These are phyloP conservation scores for Aspergillus sergii DNA, from an alignment of 2,329 filamentous ascomycete genomes.

Conservation along the genomic window DNA sequence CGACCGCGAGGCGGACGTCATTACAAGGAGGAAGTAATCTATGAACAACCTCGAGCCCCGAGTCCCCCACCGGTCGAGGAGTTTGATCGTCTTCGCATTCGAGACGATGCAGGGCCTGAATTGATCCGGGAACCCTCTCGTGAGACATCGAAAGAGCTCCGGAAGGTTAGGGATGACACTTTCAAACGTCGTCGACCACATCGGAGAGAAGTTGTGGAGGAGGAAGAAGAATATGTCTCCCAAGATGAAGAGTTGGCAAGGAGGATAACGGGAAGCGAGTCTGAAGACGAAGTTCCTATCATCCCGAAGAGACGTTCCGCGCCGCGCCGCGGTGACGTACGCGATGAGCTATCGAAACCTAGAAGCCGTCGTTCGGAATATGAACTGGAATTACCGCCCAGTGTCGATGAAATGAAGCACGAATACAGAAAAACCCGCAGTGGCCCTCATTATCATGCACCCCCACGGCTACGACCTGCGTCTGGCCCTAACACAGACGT, in stretches of 20 bases:
- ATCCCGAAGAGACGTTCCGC: conserved; percentile 7
- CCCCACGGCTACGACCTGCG: conserved; percentile 13
- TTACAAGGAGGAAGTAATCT: conserved; percentile 30
- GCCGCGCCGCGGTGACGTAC: not conserved
- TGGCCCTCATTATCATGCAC: conserved; percentile 6
- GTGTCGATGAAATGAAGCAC: conserved; percentile 2
- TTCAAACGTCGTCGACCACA: conserved; percentile 1
- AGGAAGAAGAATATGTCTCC: conserved; percentile 13
- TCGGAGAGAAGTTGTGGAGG: conserved; percentile 7
- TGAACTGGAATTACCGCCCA: conserved; percentile 9
- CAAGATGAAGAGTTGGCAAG: conserved; percentile 14
- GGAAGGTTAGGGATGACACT: conserved; percentile 1
- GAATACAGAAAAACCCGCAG: conserved; percentile 14
- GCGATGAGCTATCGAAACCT: conserved; percentile 7
- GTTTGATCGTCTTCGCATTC: conserved; percentile 43
- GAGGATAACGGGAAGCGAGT: conserved; percentile 17
- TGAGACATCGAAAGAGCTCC: conserved; percentile 9
- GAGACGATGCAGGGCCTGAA: conserved; percentile 39
- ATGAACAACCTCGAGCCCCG: conserved; percentile 30
- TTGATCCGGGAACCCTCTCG: conserved; percentile 29
- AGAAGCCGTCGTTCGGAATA: conserved; percentile 8
- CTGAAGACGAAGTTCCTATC: conserved; percentile 14
- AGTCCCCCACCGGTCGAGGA: conserved; percentile 48
- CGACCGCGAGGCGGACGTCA: conserved; percentile 28
- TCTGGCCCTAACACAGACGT: conserved; percentile 18